Evolutionary conservation across 176 grass and related monocot species (phyloP).

Genomic region (Leersia perrieri): DNA sequence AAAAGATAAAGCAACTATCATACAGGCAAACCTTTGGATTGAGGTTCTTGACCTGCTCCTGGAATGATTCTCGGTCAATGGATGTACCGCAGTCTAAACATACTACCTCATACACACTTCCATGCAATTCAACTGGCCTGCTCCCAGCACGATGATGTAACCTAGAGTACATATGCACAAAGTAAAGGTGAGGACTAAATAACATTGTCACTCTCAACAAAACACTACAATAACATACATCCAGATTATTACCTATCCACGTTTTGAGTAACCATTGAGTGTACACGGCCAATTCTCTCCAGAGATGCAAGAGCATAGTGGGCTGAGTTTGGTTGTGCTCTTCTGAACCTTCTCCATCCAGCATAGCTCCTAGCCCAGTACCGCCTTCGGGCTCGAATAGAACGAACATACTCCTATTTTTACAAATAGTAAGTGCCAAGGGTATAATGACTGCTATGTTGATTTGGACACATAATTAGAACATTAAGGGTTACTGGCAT

Average conservation of each 20-base stretch:
- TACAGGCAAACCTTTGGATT: constrained; percentile 82
- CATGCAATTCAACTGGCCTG: constrained; percentile 85
- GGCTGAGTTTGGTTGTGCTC: constrained; percentile 80
- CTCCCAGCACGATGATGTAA: constrained; percentile 89
- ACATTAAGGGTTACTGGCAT: not conserved
- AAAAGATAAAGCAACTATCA: constrained; percentile 15
- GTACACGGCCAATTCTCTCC: constrained; percentile 68
- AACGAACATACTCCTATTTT: constrained; percentile 83
- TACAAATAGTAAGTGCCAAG: constrained; percentile 7
- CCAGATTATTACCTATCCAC: constrained; percentile 69
- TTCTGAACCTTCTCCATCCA: constrained; percentile 84
- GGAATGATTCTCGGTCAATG: constrained; percentile 70
- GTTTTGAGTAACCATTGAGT: constrained; percentile 95
- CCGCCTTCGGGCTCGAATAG: constrained; percentile 58
- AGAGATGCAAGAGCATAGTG: constrained; percentile 72
- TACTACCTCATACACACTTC: constrained; percentile 75
- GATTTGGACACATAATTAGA: not conserved
- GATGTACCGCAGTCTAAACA: constrained; percentile 74
- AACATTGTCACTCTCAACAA: constrained; percentile 1
- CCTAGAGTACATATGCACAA: constrained; percentile 45
- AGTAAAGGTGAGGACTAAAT: constrained; percentile 13
- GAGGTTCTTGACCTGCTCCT: constrained; percentile 72
- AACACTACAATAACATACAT: not conserved
- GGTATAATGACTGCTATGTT: not conserved
- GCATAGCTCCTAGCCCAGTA: constrained; percentile 99